Conservation (phyloP, 75 land plant species). For the Selaginella tamariscina region DNA sequence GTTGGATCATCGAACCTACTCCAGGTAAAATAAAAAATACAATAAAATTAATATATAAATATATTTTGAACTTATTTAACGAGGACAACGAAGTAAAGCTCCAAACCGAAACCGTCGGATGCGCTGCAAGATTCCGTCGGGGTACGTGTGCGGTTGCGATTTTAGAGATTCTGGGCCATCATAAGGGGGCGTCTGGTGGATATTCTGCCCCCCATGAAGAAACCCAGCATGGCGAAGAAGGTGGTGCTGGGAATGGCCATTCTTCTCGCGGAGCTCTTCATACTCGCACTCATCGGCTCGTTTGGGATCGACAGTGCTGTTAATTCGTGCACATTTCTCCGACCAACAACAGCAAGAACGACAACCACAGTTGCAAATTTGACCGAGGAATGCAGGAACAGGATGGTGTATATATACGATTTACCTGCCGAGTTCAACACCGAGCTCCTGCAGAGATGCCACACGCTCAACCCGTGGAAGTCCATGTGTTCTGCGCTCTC, state of each 20-base stretch:
- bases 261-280: background rate
- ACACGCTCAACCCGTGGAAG: conserved; percentile 33
- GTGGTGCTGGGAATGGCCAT: background rate
- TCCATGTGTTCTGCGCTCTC: conserved; percentile 40
- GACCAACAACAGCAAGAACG: background rate
- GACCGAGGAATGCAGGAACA: background rate
- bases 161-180: no score
- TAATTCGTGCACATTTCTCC: background rate
- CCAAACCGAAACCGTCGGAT: background rate
- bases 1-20: background rate
- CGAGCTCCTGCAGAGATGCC: conserved; percentile 37
- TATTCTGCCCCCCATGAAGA: background rate
- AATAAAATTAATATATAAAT: no score
- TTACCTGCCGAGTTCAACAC: conserved; percentile 49
- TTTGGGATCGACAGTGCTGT: background rate
- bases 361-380: background rate
- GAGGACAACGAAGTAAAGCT: background rate
- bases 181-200: background rate
- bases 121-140: background rate
- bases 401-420: conserved; percentile 47
- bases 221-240: background rate
- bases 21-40: no score
- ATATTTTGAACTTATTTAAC: no score
- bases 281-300: background rate
- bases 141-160: background rate